phyloP scores from a whole-genome alignment of 1,284 basidiomycete genomes.

The Ceratobasidium sp. region DNA sequence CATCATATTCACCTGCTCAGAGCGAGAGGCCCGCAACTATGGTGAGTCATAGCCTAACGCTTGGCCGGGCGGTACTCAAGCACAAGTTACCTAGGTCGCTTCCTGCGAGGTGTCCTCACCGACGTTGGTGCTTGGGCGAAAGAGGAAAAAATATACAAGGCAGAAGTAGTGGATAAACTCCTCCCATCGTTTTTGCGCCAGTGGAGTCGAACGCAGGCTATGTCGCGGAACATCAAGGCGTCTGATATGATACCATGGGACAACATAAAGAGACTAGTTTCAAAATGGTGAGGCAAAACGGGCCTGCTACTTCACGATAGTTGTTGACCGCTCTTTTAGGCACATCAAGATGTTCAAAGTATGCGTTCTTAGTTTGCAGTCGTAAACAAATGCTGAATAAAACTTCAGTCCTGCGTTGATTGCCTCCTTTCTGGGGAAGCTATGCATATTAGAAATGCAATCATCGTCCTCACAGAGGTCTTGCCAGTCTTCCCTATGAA shows the following conservation, averaged over 20 bases:
- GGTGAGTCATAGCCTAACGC: constrained; percentile 58
- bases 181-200: constrained; percentile 30
- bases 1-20: constrained; percentile 90
- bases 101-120: constrained; percentile 77
- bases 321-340: constrained; percentile 16
- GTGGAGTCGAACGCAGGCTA: constrained; percentile 24
- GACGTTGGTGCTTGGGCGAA: constrained; percentile 80
- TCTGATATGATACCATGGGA: constrained; percentile 59
- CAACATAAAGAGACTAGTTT: constrained; percentile 69
- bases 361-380: constrained; percentile 34
- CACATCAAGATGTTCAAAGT: constrained; percentile 47
- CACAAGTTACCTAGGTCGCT: constrained; percentile 65
- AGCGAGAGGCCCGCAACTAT: constrained; percentile 95
- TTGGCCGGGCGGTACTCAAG: not conserved
- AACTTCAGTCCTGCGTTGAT: constrained; percentile 46
- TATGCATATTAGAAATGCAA: constrained; percentile 93
- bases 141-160: constrained; percentile 68
- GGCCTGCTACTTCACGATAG: not conserved
- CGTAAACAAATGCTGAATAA: constrained; percentile 44
- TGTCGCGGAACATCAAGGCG: constrained; percentile 49
- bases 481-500: constrained; percentile 84
- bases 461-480: constrained; percentile 87
- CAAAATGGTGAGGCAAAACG: constrained; percentile 84
- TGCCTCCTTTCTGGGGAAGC: constrained; percentile 68
- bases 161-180: constrained; percentile 65